Conservation (phyloP, 768 basidiomycete genomes). For the Neoboletus brunneissimus region DNA sequence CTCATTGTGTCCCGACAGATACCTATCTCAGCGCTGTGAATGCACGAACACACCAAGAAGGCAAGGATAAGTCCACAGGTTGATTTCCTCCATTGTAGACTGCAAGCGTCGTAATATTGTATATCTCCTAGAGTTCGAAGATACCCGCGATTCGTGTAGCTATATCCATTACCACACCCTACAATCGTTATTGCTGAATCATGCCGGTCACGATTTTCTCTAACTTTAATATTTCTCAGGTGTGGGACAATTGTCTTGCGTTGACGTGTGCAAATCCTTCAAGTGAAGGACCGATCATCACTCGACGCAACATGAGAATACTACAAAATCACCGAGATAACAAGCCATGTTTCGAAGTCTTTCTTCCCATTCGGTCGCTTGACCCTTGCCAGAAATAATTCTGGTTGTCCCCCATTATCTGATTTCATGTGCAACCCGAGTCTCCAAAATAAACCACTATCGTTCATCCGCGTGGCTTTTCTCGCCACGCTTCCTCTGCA, state of each 20-base stretch:
- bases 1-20: conserved; percentile 35
- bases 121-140: conserved; percentile 11
- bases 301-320: background rate
- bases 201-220: background rate
- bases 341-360: too few species aligned
- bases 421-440: background rate
- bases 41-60: conserved; percentile 24
- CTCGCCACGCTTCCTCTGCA: too few species aligned
- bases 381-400: background rate
- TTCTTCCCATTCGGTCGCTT: background rate
- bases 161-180: background rate
- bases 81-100: conserved; percentile 1
- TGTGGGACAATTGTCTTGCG: background rate
- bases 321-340: background rate
- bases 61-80: background rate
- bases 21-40: conserved; percentile 63
- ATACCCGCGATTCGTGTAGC: conserved; percentile 11
- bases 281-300: background rate
- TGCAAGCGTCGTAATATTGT: background rate
- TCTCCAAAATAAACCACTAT: background rate
- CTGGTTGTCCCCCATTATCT: background rate
- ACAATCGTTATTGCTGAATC: background rate
- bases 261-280: background rate
- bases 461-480: too few species aligned
- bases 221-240: background rate